Base-by-base conservation (phyloP, 2,329 filamentous ascomycete genomes). In the Fusarium redolens region DNA sequence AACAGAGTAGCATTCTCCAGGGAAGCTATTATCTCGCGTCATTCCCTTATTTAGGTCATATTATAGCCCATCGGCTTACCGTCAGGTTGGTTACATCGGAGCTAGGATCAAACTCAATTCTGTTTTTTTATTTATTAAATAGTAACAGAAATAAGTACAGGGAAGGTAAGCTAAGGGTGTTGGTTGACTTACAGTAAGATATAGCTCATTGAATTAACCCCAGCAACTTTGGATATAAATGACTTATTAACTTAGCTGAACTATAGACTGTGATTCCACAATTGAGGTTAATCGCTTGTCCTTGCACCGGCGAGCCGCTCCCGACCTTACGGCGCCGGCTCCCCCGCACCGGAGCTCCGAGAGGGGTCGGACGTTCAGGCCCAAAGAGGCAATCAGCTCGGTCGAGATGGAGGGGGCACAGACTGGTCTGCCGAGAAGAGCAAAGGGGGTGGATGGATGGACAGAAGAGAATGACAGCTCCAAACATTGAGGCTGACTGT, bases 341-440 rank as follows among this genome's bases (percentile, higher is more conserved):
- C 43, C 69, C 35, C 50, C 59, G 51, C 28, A 68, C 50, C 59
- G 70, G 70, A 65, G 65, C 47, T 58, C 66, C 50, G 66, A 54
- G 55, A 41, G 45, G 54, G 54, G 35, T 58, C 69, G 55, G 70
- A 73, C 50, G 57, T 57, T 37, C 30, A 61, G 41, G 30, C 69
- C 60, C 33, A 69, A 72, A 72, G 65, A 38, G 55, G 69, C 33
- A 72, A 72, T 66, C 33, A 35, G 37, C 40, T 52, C 41, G 64
- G 50, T 25, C 47, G 43, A 40, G 37, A 60, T 38, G 59, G 56
- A 44, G 65, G 28, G 56, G 52, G 41, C 61, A 55, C 65, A 68
- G 50, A 57, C 57, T 59, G 15, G 38, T 56, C 54, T 40, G 20
- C 44, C 28, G 25, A 40, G 40, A 35, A 45, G 15, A 40, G 38